A percentile compares a stretch with the other conserved stretches of the same genome.
phyloP scores from a whole-genome alignment of 177 flowering plant species.

The Vitis hybrid region DNA sequence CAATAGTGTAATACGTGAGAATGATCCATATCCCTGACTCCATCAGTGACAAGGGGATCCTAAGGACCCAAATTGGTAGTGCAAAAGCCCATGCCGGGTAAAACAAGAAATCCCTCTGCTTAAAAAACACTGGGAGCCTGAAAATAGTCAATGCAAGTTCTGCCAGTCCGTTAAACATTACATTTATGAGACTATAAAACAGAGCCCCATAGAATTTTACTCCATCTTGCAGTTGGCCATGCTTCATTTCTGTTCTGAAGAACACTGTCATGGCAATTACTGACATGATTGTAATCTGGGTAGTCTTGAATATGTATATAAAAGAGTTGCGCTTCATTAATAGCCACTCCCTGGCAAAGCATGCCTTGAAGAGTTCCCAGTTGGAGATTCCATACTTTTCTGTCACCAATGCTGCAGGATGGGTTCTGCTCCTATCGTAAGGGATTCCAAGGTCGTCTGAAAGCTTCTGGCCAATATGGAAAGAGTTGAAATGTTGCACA shows the following conservation, averaged over 20 bases:
- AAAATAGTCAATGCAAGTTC: too few species aligned
- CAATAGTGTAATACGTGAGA: conserved; percentile 48
- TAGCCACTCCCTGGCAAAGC: conserved; percentile 46
- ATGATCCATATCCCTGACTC: conserved; percentile 48
- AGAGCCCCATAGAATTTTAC: too few species aligned
- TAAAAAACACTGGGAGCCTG: conserved; percentile 11
- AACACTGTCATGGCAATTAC: conserved; percentile 39
- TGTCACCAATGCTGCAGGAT: conserved; percentile 35
- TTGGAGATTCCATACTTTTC: conserved; percentile 39
- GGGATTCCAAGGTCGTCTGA: conserved; percentile 31
- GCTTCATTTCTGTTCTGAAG: conserved; percentile 37
- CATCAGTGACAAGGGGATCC: conserved; percentile 46
- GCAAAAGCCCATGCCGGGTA: conserved; percentile 56
- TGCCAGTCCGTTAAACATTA: too few species aligned
- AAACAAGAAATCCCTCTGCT: conserved; percentile 47
- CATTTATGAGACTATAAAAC: too few species aligned
- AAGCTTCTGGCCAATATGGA: conserved; percentile 39
- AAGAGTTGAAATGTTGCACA: conserved; percentile 32
- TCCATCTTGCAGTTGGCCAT: conserved; percentile 20
- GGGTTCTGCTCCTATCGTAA: conserved; percentile 23
- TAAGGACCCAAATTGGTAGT: conserved; percentile 37
- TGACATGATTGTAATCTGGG: conserved; percentile 47
- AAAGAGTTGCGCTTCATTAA: conserved; percentile 53
- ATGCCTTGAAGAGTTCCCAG: conserved; percentile 43
- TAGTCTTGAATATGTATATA: conserved; percentile 42